These are phyloP conservation scores for Boletus smithii DNA, from an alignment of 1,284 basidiomycete species.

Conservation along the genomic window DNA sequence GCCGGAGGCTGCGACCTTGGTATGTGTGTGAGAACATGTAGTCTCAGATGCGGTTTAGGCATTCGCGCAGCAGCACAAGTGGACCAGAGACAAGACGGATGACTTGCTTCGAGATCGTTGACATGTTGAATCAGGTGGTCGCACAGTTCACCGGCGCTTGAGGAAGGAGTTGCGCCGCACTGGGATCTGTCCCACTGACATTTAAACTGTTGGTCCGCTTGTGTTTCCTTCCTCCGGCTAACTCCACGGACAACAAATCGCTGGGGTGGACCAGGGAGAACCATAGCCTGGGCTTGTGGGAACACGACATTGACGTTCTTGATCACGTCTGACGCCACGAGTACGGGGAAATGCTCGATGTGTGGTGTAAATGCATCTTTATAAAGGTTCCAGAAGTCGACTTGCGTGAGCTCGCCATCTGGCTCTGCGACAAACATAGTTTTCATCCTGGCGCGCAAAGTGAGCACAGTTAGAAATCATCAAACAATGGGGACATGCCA, in stretches of 20 bases:
- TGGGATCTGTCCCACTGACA: constrained; percentile 65
- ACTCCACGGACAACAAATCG: constrained; percentile 82
- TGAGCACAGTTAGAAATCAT: constrained; percentile 9
- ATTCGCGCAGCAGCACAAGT: constrained; percentile 50
- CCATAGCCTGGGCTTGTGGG: constrained; percentile 79
- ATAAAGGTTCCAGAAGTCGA: constrained; percentile 88
- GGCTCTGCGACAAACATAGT: constrained; percentile 68
- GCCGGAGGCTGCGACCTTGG: constrained; percentile 50
- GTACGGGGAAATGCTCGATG: constrained; percentile 53
- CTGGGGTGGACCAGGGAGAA: constrained; percentile 63
- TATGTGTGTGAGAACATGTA: constrained; percentile 72
- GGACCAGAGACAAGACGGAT: constrained; percentile 62
- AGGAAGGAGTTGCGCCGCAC: constrained; percentile 48
- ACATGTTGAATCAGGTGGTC: constrained; percentile 66
- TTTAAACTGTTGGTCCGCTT: constrained; percentile 55
- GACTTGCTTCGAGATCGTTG: constrained; percentile 39
- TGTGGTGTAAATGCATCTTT: constrained; percentile 65
- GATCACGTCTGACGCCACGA: constrained; percentile 83
- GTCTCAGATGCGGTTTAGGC: constrained; percentile 50
- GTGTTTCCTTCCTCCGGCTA: constrained; percentile 56
- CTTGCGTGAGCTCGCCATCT: constrained; percentile 79
- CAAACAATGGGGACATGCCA: constrained; percentile 49
- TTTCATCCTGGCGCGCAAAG: constrained; percentile 63
- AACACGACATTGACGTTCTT: constrained; percentile 80
- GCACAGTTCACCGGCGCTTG: constrained; percentile 57